Percentiles rank a stretch among this genome's conserved stretches.
phyloP scores from a whole-genome alignment of 1,139 yeast species.

The Debaryomyces fabryi region DNA sequence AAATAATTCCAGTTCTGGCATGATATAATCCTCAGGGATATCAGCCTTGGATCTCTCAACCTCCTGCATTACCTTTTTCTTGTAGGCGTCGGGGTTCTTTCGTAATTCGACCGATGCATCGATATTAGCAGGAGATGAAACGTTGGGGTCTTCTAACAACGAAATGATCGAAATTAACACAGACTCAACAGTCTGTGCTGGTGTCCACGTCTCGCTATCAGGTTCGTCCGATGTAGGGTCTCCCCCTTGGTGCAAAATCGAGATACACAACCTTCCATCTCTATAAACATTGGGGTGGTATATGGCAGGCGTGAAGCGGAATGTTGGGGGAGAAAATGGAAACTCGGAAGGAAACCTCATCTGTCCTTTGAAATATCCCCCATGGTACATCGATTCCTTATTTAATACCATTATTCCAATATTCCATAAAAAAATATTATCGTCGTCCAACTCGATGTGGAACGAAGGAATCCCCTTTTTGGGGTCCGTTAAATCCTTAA shows the following conservation, averaged over 20 bases:
- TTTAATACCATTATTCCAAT: conserved; percentile 91
- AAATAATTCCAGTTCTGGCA: conserved; percentile 66
- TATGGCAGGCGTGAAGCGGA: conserved; percentile 91
- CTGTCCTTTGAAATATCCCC: conserved; percentile 94
- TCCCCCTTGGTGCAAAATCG: conserved; percentile 88
- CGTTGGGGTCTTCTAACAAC: conserved; percentile 89
- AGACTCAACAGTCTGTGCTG: conserved; percentile 93
- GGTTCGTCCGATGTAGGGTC: conserved; percentile 90
- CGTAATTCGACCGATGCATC: conserved; percentile 95
- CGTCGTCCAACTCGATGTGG: conserved; percentile 85
- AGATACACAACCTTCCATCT: conserved; percentile 91
- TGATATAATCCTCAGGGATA: conserved; percentile 81
- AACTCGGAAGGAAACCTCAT: conserved; percentile 91
- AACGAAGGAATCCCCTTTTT: conserved; percentile 89
- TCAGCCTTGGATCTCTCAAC: conserved; percentile 83
- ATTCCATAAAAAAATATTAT: conserved; percentile 90
- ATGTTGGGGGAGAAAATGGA: conserved; percentile 90
- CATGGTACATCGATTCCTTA: conserved; percentile 88
- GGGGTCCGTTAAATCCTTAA: conserved; percentile 90
- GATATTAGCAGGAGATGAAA: conserved; percentile 91
- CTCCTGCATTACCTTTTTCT: conserved; percentile 75
- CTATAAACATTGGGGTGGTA: conserved; percentile 94
- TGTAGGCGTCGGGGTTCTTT: conserved; percentile 79
- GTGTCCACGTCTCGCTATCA: conserved; percentile 93
- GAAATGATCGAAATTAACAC: conserved; percentile 90